A percentile compares a stretch with the other conserved stretches of the same genome.
Evolutionary conservation across 208 protist genomes (phyloP).

Genomic region (Acanthamoeba triangularis): DNA sequence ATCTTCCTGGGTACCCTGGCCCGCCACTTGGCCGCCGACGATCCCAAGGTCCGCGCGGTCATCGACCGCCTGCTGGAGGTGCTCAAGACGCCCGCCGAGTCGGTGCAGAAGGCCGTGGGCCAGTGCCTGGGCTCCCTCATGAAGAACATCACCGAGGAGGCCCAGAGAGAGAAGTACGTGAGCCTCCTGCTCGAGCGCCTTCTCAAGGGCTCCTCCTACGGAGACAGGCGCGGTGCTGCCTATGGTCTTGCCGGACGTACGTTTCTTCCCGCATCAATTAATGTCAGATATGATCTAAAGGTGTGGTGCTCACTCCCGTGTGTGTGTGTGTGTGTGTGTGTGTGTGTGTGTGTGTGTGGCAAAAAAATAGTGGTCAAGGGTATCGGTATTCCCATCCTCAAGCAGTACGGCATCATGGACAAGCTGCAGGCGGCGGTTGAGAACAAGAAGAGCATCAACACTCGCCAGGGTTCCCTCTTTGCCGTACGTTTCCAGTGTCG

Average conservation of each 20-base stretch:
- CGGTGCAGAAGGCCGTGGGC: conserved; percentile 90
- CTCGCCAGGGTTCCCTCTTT: conserved; percentile 90
- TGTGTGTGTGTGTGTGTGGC: too few species aligned
- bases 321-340: too few species aligned
- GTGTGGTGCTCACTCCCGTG: not conserved
- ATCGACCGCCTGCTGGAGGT: conserved; percentile 86
- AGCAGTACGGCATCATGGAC: conserved; percentile 89
- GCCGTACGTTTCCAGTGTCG: conserved; percentile 73
- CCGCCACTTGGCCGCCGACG: conserved; percentile 83
- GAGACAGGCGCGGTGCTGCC: conserved; percentile 90
- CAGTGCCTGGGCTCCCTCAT: conserved; percentile 90
- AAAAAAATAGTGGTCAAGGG: conserved; percentile 89
- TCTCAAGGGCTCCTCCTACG: conserved; percentile 81
- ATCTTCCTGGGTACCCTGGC: conserved; percentile 89
- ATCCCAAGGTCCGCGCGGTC: conserved; percentile 85
- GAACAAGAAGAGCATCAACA: conserved; percentile 87
- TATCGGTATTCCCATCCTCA: conserved; percentile 90
- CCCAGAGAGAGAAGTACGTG: conserved; percentile 52
- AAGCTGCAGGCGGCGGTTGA: conserved; percentile 85
- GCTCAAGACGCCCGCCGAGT: conserved; percentile 91
- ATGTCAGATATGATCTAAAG: not conserved
- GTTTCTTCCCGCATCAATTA: not conserved
- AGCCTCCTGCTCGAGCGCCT: conserved; percentile 76
- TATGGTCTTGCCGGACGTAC: conserved; percentile 91
- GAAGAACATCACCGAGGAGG: conserved; percentile 70